Base-by-base conservation (phyloP, 2,329 filamentous ascomycete genomes). In the Fusarium foetens region DNA sequence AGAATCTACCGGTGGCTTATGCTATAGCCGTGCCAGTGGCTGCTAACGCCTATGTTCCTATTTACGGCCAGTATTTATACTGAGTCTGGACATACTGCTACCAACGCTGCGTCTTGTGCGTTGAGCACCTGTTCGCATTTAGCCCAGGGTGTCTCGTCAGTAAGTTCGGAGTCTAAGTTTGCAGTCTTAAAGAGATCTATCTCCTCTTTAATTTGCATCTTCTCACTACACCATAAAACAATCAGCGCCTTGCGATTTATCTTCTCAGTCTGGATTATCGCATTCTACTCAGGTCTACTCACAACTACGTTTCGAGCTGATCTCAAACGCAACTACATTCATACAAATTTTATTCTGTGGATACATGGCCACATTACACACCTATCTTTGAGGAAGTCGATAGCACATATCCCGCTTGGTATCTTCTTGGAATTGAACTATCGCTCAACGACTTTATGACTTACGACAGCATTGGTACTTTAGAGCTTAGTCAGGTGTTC, bases 151-250 rank as follows among this genome's bases (percentile, higher is more conserved):
- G 9, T 33, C 21, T 49, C 5, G 5, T 13, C 10, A 9, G 31
- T 7, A 2, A 23, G 1, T 6, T 23, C 14, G 12, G 27, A 23
- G 14, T 17, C 8, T 17, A 1, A 6, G 27, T 13, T 14, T 31
- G 8, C 7, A 9, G 8, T 2, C 13, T n/a, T 17, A 0, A 9
- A 10, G 17, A 6, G 4, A 9, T 31, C 13, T 0, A 5, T 13
- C 23, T 17, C 29, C 21, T 31, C 5, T 31, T 17, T 17, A 8
- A 3, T 9, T 5, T 14, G 5, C 21, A 31, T 49, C 21, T 2
- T 49, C 14, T 49, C 21, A 7, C 3, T 17, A 23, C n/a, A 2
- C 5, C 16, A 23, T 33, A 0, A 19, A 7, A 49, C 46, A 14
- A 33, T 5, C 3, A 19, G 8, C 16, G 29, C 8, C 16, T 23